Base-by-base conservation (phyloP, 371 early-diverging fungal genomes). In the Apophysomyces ossiformis region DNA sequence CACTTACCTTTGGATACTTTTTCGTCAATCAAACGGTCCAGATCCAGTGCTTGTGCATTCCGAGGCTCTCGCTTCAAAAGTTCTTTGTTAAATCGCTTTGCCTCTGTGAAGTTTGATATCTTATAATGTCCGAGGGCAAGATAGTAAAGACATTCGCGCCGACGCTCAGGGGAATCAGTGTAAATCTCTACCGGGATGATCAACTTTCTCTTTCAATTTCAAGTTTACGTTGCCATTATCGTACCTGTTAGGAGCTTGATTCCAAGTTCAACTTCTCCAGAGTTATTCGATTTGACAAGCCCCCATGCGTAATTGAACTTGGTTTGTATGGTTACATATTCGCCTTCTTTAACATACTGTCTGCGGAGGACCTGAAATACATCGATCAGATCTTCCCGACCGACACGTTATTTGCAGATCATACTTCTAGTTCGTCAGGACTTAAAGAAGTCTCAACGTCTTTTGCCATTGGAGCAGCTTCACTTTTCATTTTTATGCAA, bases 301-400 rank as follows among this genome's bases (percentile, higher is more conserved):
- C 94, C 96, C 96, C 97, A 98, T 5, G 98, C 96, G 72, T 93
- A 95, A 83, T 96, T 95, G 86, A 98, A 98, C 75, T 95, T 95
- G 45, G 95, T 95, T 77, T 98, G 96, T 37, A 89, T 75, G 65
- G 90, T 86, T 5, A 86, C 88, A 56, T 84, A 81, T 54, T 85
- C 79, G 32, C 82, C 86, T 65, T 93, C 93, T 39, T 86, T 84
- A 46, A 89, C 85, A 72, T 82, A 93, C 72, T 93, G 93, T 66
- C 85, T 83, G 45, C 81, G 81, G 41, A 94, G 83, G 15, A 93
- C 85, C 91, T 90, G 67, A 16, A 16, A 37, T 44, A 7, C 32
- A 18, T 39, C 35, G 8, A 61, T 7, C 44, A 37, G 15, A 15
- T 43, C 18, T 21, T 60, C 11, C 9, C 45, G 54, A 47, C 36